phyloP scores from a whole-genome alignment of 306 rosid species.

The Vigna mungo region DNA sequence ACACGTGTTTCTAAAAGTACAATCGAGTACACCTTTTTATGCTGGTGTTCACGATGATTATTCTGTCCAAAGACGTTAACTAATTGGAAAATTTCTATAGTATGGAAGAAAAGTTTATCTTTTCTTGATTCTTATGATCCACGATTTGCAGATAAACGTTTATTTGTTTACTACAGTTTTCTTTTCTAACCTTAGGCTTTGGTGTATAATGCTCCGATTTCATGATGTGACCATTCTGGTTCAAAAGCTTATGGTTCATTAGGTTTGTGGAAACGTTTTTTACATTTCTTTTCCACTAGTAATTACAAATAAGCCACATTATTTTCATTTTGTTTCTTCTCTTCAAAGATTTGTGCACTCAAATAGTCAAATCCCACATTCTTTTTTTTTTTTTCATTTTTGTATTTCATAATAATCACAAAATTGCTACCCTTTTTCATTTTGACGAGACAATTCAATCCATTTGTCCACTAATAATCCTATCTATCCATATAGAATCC shows the following conservation, averaged over 20 bases:
- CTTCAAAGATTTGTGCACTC: not conserved
- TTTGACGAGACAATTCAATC: not conserved
- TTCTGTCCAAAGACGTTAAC: not conserved
- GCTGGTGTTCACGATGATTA: not conserved
- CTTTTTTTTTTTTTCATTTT: not conserved
- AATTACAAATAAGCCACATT: not conserved
- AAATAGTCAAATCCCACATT: not conserved
- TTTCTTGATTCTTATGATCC: slow-evolving; percentile 10
- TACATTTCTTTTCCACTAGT: not conserved
- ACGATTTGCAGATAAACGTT: not conserved
- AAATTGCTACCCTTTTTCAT: not conserved
- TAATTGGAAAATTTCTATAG: slow-evolving; percentile 14
- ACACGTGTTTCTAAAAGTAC: slow-evolving; percentile 9
- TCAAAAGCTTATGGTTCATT: not conserved
- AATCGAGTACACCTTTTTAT: not conserved
- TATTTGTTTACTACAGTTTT: not conserved
- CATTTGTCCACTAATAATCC: not conserved
- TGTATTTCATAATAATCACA: not conserved
- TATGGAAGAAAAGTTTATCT: not conserved
- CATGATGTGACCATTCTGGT: slow-evolving; percentile 37
- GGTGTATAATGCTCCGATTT: slow-evolving; percentile 10
- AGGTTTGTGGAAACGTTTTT: not conserved
- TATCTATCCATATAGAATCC: not conserved
- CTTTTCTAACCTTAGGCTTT: not conserved
- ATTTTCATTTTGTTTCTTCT: not conserved